A percentile compares a stretch with the other conserved stretches of the same genome.
These are phyloP conservation scores for Coriaria nepalensis DNA, from an alignment of 306 rosid genomes.

Conservation along the genomic window DNA sequence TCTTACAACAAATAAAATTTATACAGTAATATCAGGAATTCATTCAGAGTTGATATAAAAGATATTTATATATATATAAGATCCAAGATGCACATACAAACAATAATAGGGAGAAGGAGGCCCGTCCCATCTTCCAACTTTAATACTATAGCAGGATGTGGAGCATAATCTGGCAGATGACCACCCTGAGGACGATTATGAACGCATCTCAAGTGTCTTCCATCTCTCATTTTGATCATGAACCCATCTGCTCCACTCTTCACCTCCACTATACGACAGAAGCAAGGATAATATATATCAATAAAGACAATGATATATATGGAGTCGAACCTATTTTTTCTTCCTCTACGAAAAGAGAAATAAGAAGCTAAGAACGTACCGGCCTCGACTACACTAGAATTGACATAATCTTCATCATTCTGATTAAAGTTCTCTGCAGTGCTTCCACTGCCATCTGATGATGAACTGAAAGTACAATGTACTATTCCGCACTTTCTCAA, in stretches of 20 bases:
- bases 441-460: slow-evolving; percentile 73
- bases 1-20: slow-evolving; percentile 5
- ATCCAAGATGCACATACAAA: slow-evolving; percentile 49
- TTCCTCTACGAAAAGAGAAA: background rate
- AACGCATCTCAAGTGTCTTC: slow-evolving; percentile 73
- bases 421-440: slow-evolving; percentile 70
- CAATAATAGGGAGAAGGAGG: slow-evolving; percentile 94
- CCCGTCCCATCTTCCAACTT: slow-evolving; percentile 98
- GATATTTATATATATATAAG: background rate
- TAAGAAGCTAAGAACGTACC: slow-evolving; percentile 38
- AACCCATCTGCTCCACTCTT: slow-evolving; percentile 94
- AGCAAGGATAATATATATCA: slow-evolving; percentile 8
- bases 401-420: slow-evolving; percentile 79
- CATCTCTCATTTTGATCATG: slow-evolving; percentile 93
- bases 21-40: background rate
- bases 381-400: slow-evolving; percentile 80
- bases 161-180: slow-evolving; percentile 89
- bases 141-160: slow-evolving; percentile 95
- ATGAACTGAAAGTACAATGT: slow-evolving; percentile 54
- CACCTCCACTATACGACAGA: slow-evolving; percentile 73
- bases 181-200: slow-evolving; percentile 97
- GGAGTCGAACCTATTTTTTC: background rate
- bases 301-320: background rate
- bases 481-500: slow-evolving; percentile 31
- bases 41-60: background rate